These are phyloP conservation scores for Metarhizium robertsii DNA, from an alignment of 2,329 filamentous ascomycete species.

Conservation along the genomic window DNA sequence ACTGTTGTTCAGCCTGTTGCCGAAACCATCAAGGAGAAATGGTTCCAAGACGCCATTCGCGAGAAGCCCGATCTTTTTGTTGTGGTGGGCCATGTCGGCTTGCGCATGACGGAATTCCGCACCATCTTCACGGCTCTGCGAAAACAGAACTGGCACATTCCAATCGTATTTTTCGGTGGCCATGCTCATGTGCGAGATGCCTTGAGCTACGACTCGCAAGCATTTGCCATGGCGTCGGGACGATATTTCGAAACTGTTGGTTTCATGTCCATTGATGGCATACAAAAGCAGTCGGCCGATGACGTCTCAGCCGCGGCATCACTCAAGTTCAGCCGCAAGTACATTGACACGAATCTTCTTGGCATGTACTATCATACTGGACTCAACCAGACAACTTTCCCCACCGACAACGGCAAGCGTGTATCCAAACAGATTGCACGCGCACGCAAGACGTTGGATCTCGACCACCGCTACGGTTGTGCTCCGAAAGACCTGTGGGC, in stretches of 20 bases:
- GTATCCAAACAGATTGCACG: slow-evolving; percentile 60
- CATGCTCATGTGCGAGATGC: slow-evolving; percentile 87
- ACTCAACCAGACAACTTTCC: slow-evolving; percentile 62
- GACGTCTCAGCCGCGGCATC: slow-evolving; percentile 22
- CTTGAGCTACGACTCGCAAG: slow-evolving; percentile 65
- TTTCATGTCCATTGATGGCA: slow-evolving; percentile 76
- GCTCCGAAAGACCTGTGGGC: slow-evolving; percentile 76
- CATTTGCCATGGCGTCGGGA: slow-evolving; percentile 76
- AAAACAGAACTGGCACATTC: slow-evolving; percentile 64
- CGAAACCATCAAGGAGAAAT: slow-evolving; percentile 70
- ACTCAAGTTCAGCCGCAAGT: slow-evolving; percentile 63
- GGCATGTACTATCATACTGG: slow-evolving; percentile 76
- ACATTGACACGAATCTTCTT: slow-evolving; percentile 89
- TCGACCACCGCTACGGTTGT: slow-evolving; percentile 74
- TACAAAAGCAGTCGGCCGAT: slow-evolving; percentile 24
- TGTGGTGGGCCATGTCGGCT: slow-evolving; percentile 75
- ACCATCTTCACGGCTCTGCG: slow-evolving; percentile 72
- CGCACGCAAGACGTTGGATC: slow-evolving; percentile 59
- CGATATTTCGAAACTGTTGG: slow-evolving; percentile 93
- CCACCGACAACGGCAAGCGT: slow-evolving; percentile 63
- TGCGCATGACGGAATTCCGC: slow-evolving; percentile 71
- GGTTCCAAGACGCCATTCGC: slow-evolving; percentile 82
- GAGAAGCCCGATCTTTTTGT: slow-evolving; percentile 83
- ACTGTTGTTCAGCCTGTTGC: slow-evolving; percentile 74
- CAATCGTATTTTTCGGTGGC: slow-evolving; percentile 87